phyloP scores from a whole-genome alignment of 768 basidiomycete genomes.

The Lentinula aciculospora region DNA sequence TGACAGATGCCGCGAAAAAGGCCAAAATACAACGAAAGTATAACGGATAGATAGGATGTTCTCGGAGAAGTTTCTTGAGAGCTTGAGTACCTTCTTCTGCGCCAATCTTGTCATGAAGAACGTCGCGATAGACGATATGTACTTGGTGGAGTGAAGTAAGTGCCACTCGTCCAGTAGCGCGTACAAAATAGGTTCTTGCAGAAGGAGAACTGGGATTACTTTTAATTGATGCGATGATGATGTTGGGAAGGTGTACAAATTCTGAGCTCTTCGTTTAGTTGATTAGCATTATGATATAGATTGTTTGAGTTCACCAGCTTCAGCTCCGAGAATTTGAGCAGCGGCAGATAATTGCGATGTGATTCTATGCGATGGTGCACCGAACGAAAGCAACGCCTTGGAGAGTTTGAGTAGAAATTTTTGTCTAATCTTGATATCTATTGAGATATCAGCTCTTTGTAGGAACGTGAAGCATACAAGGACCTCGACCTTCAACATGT shows the following conservation, averaged over 20 bases:
- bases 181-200: conserved; percentile 76
- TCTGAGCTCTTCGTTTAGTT: conserved; percentile 26
- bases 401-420: conserved; percentile 84
- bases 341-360: conserved; percentile 84
- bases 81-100: conserved; percentile 66
- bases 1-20: conserved; percentile 72
- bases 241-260: conserved; percentile 78
- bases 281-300: neutral
- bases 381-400: conserved; percentile 84
- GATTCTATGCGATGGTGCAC: conserved; percentile 91
- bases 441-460: neutral
- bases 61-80: conserved; percentile 57
- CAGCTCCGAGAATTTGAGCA: conserved; percentile 69
- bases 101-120: conserved; percentile 77
- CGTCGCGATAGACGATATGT: conserved; percentile 80
- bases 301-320: conserved; percentile 40
- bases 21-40: conserved; percentile 67
- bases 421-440: conserved; percentile 45
- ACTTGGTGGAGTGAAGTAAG: conserved; percentile 78
- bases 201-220: conserved; percentile 67
- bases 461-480: neutral
- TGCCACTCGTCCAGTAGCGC: conserved; percentile 73
- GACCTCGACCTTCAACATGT: conserved; percentile 40
- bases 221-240: conserved; percentile 78
- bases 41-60: conserved; percentile 64